Base-by-base conservation (phyloP, 2,329 filamentous ascomycete genomes). In the Fusarium coicis region DNA sequence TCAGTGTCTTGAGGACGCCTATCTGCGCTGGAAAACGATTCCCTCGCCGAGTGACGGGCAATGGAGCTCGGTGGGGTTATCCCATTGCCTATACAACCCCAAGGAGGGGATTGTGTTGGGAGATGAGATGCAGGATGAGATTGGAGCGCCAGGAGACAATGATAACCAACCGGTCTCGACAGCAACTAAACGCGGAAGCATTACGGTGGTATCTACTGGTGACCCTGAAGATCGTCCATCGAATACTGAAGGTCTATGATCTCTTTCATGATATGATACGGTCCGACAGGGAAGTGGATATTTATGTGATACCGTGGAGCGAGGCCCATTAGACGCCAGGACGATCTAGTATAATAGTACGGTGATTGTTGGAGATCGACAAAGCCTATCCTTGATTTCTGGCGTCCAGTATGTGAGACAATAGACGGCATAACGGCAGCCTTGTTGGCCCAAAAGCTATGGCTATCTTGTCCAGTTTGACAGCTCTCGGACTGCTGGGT, bases 11-110 rank as follows among this genome's bases (percentile, higher is more conserved):
- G 34, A 59, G 58, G 65, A 75, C 72, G 61, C 54, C 44, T 56
- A 69, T 69, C 62, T 73, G 66, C 70, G 68, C 64, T 61, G 55
- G 59, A 70, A 57, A 46, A 39, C n/a, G 55, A 44, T 44, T 55
- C 59, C 21, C 28, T 61, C 47, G 42, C 55, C 42, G 32, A 32
- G 52, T 30, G 30, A 42, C 40, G 18, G 60, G 34, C 64, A 36
- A 53, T 63, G 54, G 30, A 63, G 65, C n/a, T 46, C 47, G 36
- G 40, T 43, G 60, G 65, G 54, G 53, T 36, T n/a, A 49, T 54
- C 18, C 49, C n/a, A 44, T 63, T 30, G 52, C 54, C 34, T 54
- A 47, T 40, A 46, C 52, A 32, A 62, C 32, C 52, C 53, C 72
- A 43, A 40, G 42, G n/a, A 23, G 28, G 26, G 12, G 30, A 23